phyloP scores from a whole-genome alignment of 345 rosid species.

The Noccaea caerulescens region DNA sequence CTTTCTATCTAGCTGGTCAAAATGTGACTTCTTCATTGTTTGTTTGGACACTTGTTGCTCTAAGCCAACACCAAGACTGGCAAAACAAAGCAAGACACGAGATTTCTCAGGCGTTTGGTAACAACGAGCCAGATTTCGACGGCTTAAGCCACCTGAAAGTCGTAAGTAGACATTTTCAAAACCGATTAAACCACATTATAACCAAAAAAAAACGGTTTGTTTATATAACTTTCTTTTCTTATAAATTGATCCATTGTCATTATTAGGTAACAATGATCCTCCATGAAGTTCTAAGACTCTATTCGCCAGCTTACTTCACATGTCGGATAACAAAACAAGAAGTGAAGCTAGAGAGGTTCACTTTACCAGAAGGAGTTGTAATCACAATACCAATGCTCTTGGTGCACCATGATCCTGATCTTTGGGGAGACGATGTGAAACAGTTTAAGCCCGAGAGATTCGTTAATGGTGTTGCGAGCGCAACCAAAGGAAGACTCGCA shows the following conservation, averaged over 20 bases:
- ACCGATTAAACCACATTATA: background rate
- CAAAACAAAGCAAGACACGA: conserved; percentile 61
- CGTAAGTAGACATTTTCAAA: conserved; percentile 38
- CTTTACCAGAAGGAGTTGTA: conserved; percentile 45
- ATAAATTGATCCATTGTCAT: background rate
- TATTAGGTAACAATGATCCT: conserved; percentile 47
- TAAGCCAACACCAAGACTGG: conserved; percentile 63
- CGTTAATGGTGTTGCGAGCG: conserved; percentile 44
- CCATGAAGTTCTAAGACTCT: conserved; percentile 45
- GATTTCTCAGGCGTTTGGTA: conserved; percentile 46
- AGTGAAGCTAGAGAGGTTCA: conserved; percentile 45
- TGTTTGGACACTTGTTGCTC: conserved; percentile 58
- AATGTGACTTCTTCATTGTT: conserved; percentile 57
- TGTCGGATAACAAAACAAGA: conserved; percentile 44
- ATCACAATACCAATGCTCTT: conserved; percentile 46
- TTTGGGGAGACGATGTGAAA: conserved; percentile 51
- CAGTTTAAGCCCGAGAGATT: conserved; percentile 49
- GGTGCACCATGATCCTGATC: conserved; percentile 49
- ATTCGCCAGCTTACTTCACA: conserved; percentile 45
- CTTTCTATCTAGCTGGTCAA: conserved; percentile 73
- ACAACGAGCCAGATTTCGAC: conserved; percentile 48
- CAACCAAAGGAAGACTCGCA: conserved; percentile 50
- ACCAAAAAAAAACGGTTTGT: background rate
- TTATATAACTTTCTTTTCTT: background rate
- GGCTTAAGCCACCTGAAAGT: conserved; percentile 48